Conservation (phyloP, 75 land plant genomes). For the Picea sitchensis region DNA sequence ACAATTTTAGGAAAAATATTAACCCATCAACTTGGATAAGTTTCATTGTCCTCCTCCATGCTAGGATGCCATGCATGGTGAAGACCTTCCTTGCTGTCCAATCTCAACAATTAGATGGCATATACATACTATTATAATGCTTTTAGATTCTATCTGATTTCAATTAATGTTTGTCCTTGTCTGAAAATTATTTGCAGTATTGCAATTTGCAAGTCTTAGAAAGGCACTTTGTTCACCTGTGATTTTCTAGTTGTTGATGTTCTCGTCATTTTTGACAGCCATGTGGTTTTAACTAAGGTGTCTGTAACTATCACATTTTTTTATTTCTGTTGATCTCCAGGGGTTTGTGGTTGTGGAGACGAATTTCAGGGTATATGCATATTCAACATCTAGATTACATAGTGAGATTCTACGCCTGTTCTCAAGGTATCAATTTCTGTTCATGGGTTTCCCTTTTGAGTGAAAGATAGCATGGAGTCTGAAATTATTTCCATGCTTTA, state of each 20-base stretch:
- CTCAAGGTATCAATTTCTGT: slow-evolving; percentile 48
- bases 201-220: background rate
- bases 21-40: too few species aligned
- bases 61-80: too few species aligned
- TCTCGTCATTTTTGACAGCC: background rate
- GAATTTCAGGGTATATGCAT: slow-evolving; percentile 92
- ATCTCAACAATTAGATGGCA: background rate
- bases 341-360: slow-evolving; percentile 98
- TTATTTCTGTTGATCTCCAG: slow-evolving; percentile 28
- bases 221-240: background rate
- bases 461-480: background rate
- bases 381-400: slow-evolving; percentile 89
- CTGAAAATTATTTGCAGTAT: background rate
- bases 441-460: slow-evolving; percentile 2
- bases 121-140: background rate
- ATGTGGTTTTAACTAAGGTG: background rate
- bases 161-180: background rate
- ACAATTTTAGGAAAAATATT: too few species aligned
- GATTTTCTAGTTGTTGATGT: background rate
- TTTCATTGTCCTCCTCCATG: too few species aligned
- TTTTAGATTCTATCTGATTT: background rate
- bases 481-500: background rate
- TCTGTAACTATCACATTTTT: background rate
- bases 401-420: slow-evolving; percentile 86
- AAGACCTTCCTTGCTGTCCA: too few species aligned